A percentile compares a stretch with the other conserved stretches of the same genome.
Conservation (phyloP, 108 stramenopile species). For the Aurantiochytrium sp. region DNA sequence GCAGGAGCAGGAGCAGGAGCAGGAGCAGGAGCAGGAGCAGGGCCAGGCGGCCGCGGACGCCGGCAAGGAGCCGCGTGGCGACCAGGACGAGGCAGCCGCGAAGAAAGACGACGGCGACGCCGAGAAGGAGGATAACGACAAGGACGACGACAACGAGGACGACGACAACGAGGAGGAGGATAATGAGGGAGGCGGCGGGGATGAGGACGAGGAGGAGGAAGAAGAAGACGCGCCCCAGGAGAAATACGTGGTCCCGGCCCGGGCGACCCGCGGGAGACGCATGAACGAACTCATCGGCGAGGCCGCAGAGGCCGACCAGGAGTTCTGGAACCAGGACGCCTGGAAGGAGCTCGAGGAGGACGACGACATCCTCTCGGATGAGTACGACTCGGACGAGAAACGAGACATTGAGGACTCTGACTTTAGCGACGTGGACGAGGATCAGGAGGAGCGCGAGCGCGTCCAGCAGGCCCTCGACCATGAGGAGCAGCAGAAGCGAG, state of each 20-base stretch:
- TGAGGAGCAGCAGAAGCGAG: not conserved
- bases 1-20: no score
- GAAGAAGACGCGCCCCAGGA: not conserved
- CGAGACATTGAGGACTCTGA: constrained; percentile 7
- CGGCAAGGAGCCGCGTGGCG: no score
- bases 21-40: no score
- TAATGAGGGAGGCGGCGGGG: not conserved
- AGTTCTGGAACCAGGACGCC: constrained; percentile 51
- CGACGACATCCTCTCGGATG: constrained; percentile 35
- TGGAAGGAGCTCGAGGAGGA: constrained; percentile 46
- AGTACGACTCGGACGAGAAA: constrained; percentile 42
- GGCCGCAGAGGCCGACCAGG: constrained; percentile 49
- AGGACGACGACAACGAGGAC: not conserved
- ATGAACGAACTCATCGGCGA: constrained; percentile 47
- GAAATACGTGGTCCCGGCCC: not conserved
- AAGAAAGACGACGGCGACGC: not conserved
- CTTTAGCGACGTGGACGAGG: constrained; percentile 28
- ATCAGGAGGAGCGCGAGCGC: constrained; percentile 45
- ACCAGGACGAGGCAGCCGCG: not conserved
- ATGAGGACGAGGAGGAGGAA: not conserved
- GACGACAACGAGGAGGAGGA: not conserved
- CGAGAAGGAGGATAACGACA: not conserved
- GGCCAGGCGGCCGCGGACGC: no score
- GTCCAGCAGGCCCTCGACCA: constrained; percentile 36
- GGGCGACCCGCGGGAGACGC: constrained; percentile 44